A percentile compares a stretch with the other conserved stretches of the same genome.
Conservation (phyloP, 2,329 filamentous ascomycete species). For the Colletotrichum sidae region DNA sequence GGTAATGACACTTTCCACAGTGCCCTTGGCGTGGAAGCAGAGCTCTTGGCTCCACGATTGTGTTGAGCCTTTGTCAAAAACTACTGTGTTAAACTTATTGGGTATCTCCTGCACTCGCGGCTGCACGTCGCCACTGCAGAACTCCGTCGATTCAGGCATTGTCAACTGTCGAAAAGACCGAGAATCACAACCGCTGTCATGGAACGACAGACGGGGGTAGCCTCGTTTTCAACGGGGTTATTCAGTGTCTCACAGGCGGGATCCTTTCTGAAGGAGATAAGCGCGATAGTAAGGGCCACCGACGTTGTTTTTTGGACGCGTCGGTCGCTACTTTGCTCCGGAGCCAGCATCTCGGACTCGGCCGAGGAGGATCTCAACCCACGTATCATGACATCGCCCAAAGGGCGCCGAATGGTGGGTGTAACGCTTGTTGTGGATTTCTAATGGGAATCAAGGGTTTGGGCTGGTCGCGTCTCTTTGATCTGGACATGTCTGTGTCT, state of each 20-base stretch:
- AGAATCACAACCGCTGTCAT: slow-evolving; percentile 37
- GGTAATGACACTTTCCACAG: no score
- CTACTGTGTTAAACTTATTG: slow-evolving; percentile 2
- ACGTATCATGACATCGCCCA: slow-evolving; percentile 44
- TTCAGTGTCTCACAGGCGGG: slow-evolving; percentile 48
- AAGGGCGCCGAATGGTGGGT: slow-evolving; percentile 39
- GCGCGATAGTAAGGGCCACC: slow-evolving; percentile 66
- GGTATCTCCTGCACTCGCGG: not conserved
- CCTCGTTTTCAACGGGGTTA: not conserved
- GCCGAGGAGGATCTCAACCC: slow-evolving; percentile 58
- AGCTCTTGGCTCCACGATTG: no score
- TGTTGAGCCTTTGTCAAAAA: no score
- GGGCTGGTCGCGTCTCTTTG: slow-evolving; percentile 65
- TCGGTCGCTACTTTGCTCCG: slow-evolving; percentile 65
- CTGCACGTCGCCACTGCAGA: slow-evolving; percentile 6
- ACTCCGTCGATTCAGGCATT: slow-evolving; percentile 25
- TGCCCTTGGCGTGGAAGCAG: no score
- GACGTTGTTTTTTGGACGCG: slow-evolving; percentile 40
- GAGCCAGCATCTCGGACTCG: slow-evolving; percentile 69
- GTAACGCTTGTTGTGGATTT: slow-evolving; percentile 38
- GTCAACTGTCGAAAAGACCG: slow-evolving; percentile 33
- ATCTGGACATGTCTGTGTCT: slow-evolving; percentile 45
- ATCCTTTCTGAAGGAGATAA: slow-evolving; percentile 68
- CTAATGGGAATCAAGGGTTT: slow-evolving; percentile 44
- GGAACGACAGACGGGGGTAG: slow-evolving; percentile 32